phyloP scores from a whole-genome alignment of 2,329 filamentous ascomycete species.

The Alternaria longipes region DNA sequence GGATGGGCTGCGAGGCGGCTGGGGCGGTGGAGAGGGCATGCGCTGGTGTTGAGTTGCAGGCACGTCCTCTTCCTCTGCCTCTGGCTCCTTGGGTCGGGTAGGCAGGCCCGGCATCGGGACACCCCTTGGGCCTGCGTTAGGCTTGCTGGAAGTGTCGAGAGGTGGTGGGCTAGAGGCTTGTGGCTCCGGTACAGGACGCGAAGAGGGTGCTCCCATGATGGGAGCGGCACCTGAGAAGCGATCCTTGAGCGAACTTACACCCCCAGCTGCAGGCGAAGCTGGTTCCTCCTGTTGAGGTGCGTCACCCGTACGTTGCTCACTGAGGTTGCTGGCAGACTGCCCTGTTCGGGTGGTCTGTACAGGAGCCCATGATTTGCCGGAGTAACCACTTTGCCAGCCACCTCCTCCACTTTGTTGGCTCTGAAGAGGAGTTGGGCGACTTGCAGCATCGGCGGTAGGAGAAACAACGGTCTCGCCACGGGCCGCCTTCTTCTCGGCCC shows the following conservation, averaged over 20 bases:
- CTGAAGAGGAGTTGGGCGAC: conserved; percentile 39
- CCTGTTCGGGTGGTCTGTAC: conserved; percentile 79
- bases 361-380: conserved; percentile 87
- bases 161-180: conserved; percentile 65
- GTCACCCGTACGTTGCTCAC: conserved; percentile 71
- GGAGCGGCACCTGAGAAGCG: conserved; percentile 82
- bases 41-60: conserved; percentile 64
- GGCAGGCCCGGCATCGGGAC: conserved; percentile 83
- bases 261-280: conserved; percentile 64
- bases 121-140: conserved; percentile 68
- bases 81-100: conserved; percentile 62
- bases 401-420: conserved; percentile 75
- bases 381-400: conserved; percentile 92
- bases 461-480: conserved; percentile 68
- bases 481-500: conserved; percentile 96
- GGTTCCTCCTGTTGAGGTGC: conserved; percentile 60
- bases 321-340: conserved; percentile 65
- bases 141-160: conserved; percentile 74
- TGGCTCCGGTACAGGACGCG: conserved; percentile 51
- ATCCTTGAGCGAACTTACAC: conserved; percentile 79
- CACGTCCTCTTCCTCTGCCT: conserved; percentile 54
- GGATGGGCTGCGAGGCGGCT: conserved; percentile 54
- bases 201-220: conserved; percentile 56
- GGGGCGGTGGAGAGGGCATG: conserved; percentile 54
- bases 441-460: conserved; percentile 39